Evolutionary conservation across 345 rosid species (phyloP).

Genomic region (Ailanthus altissimus): DNA sequence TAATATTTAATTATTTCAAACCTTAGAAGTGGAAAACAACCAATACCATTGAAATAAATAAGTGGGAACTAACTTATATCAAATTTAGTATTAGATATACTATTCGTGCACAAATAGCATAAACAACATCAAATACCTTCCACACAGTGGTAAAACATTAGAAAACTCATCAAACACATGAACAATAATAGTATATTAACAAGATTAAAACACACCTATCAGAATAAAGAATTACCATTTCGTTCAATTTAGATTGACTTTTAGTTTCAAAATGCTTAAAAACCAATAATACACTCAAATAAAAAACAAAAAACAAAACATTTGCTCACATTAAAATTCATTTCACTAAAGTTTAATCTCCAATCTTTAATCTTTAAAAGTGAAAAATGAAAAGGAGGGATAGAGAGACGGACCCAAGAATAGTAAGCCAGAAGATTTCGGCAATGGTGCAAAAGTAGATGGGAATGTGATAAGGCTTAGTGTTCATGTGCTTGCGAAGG

Average conservation of each 20-base stretch:
- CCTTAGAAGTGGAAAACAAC: not conserved
- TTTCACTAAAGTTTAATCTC: not conserved
- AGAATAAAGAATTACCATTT: not conserved
- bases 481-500: slow-evolving; percentile 89
- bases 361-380: not conserved
- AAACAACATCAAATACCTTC: not conserved
- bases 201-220: not conserved
- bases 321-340: not conserved
- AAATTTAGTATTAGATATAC: not conserved
- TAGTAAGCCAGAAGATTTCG: slow-evolving; percentile 87
- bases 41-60: not conserved
- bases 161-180: not conserved
- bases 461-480: slow-evolving; percentile 93
- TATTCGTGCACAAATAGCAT: not conserved
- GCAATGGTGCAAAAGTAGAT: slow-evolving; percentile 88
- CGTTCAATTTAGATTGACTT: not conserved
- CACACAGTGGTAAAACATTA: no score
- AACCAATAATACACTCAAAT: not conserved
- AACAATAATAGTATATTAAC: not conserved
- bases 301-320: not conserved
- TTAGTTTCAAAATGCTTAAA: not conserved
- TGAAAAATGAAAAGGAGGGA: not conserved
- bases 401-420: slow-evolving; percentile 56
- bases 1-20: slow-evolving; percentile 19
- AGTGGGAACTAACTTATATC: not conserved